Percentiles rank a stretch among this genome's conserved stretches.
phyloP scores from a whole-genome alignment of 345 rosid genomes.

The Gossypium arboreum region DNA sequence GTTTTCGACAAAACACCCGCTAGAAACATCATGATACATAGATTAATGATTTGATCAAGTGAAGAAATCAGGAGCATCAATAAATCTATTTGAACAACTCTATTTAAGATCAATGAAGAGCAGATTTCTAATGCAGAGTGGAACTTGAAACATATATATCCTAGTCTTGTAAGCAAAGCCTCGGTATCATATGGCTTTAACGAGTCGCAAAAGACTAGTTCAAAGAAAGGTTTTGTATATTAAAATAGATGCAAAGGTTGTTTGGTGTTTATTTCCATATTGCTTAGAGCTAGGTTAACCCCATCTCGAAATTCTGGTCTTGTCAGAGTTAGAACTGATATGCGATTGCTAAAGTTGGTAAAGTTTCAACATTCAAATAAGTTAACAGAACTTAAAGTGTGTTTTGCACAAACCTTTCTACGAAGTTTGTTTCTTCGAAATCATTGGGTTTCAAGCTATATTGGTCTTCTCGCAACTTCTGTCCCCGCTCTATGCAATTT shows the following conservation, averaged over 20 bases:
- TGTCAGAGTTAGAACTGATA: neutral
- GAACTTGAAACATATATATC: too few relatives aligned
- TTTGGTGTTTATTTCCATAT: neutral
- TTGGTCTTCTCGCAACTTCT: slow-evolving; percentile 54
- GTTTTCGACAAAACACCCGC: too few relatives aligned
- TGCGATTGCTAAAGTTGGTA: neutral
- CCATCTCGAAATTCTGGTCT: neutral
- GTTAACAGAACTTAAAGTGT: slow-evolving; percentile 3
- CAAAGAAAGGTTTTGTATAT: neutral
- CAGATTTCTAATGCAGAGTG: too few relatives aligned
- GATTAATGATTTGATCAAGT: neutral
- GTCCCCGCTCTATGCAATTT: slow-evolving; percentile 51
- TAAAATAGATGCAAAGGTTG: neutral
- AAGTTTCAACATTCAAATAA: slow-evolving; percentile 2
- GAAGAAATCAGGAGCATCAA: neutral
- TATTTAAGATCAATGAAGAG: neutral
- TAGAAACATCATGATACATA: neutral
- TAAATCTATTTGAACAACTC: neutral
- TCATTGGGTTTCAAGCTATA: slow-evolving; percentile 55
- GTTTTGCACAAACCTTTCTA: slow-evolving; percentile 34
- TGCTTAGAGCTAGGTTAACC: neutral
- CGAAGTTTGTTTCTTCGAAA: slow-evolving; percentile 35
- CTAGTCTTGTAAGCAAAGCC: too few relatives aligned
- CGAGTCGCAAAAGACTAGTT: neutral
- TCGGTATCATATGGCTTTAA: neutral